These are phyloP conservation scores for Cladophialophora immunda DNA, from an alignment of 2,329 filamentous ascomycete species.

Conservation along the genomic window DNA sequence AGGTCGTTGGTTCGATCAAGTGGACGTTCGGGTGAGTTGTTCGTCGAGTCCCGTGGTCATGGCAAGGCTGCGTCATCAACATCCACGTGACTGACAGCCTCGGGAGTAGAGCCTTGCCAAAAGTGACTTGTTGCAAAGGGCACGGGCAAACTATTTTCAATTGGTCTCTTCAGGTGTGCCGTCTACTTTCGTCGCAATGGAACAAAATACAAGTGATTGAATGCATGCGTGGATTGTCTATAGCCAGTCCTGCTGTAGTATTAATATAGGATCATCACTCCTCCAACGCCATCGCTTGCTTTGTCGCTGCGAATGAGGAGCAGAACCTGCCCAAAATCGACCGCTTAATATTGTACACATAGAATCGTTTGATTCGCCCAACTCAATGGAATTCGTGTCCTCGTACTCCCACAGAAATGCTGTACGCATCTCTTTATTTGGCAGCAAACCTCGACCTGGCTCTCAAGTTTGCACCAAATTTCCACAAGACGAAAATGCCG, in stretches of 20 bases:
- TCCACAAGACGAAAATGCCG: conserved; percentile 47
- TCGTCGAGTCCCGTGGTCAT: not conserved
- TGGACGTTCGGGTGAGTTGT: not conserved
- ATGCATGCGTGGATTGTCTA: not conserved
- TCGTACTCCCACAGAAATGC: not conserved
- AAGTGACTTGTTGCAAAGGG: not conserved
- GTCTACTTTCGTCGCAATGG: not conserved
- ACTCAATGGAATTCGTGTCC: not conserved
- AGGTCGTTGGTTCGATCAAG: not conserved
- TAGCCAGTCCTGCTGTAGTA: not conserved
- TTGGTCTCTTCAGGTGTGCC: no score
- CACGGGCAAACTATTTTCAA: not conserved
- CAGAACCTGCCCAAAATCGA: not conserved
- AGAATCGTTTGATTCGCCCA: not conserved
- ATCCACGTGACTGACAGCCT: not conserved
- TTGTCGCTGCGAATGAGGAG: not conserved
- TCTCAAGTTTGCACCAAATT: conserved; percentile 45
- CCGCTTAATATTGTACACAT: not conserved
- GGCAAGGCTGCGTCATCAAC: not conserved
- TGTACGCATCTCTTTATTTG: conserved; percentile 19
- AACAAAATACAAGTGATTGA: not conserved
- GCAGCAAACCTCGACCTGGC: conserved; percentile 47
- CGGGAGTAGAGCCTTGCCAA: not conserved
- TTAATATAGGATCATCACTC: not conserved
- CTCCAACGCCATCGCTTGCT: conserved; percentile 18